Evolutionary conservation across 257 asterid genomes (phyloP).

Genomic region (Catharanthus roseus): DNA sequence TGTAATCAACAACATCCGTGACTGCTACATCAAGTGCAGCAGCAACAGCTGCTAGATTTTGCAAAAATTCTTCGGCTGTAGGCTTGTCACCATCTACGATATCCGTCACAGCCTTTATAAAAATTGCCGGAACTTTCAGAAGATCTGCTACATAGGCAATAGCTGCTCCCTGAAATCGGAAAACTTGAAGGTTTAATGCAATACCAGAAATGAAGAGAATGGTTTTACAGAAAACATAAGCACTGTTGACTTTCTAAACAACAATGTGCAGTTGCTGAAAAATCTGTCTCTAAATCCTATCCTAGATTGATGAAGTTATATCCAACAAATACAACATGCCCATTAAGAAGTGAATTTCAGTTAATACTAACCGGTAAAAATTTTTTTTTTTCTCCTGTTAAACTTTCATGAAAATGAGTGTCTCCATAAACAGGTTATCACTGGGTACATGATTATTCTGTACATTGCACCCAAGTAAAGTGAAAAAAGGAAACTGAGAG

Average conservation of each 20-base stretch:
- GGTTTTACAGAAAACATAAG: neutral
- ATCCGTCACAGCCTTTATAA: slow-evolving; percentile 87
- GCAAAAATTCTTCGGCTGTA: slow-evolving; percentile 81
- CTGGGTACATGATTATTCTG: neutral
- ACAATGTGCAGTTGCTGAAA: neutral
- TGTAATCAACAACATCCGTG: slow-evolving; percentile 57
- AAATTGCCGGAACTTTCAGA: slow-evolving; percentile 68
- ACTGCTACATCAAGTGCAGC: slow-evolving; percentile 77
- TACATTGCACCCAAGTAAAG: neutral
- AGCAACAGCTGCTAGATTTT: slow-evolving; percentile 75
- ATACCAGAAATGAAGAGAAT: slow-evolving; percentile 5
- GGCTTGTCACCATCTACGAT: slow-evolving; percentile 89
- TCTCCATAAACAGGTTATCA: slow-evolving; percentile 1
- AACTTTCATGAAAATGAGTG: neutral
- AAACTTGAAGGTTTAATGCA: neutral
- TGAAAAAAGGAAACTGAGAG: neutral
- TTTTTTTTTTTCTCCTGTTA: too few species aligned
- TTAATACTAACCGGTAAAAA: neutral
- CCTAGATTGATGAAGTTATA: neutral
- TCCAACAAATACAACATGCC: neutral
- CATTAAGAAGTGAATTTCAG: neutral
- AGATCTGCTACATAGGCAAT: slow-evolving; percentile 91
- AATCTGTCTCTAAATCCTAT: neutral
- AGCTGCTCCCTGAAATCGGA: slow-evolving; percentile 80
- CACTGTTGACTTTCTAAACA: neutral